phyloP scores from a whole-genome alignment of 202 grass and related monocot genomes.

The Carex arenaria region DNA sequence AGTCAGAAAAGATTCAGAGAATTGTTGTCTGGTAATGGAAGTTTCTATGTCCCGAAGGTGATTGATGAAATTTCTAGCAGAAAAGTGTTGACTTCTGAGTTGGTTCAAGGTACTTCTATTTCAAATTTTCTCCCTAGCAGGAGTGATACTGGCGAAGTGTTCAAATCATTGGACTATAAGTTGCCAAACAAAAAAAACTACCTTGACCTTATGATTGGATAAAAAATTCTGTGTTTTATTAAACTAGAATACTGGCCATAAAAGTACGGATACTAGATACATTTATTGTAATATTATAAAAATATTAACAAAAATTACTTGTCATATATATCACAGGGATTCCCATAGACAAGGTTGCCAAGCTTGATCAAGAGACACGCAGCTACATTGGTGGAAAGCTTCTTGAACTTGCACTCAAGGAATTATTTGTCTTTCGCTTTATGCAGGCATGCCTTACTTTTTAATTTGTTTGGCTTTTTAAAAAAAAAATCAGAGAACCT shows the following conservation, averaged over 20 bases:
- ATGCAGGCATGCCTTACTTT: conserved; percentile 66
- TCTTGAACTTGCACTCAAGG: conserved; percentile 86
- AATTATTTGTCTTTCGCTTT: conserved; percentile 93
- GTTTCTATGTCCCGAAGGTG: conserved; percentile 68
- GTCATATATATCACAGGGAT: conserved; percentile 51
- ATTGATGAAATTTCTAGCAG: conserved; percentile 73
- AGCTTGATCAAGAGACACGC: conserved; percentile 72
- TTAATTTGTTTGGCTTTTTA: conserved; percentile 18
- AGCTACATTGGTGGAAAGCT: conserved; percentile 81
- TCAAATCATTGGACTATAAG: neutral
- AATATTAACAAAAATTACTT: conserved; percentile 4
- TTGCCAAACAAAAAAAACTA: neutral
- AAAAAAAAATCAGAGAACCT: neutral
- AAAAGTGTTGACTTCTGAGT: conserved; percentile 78
- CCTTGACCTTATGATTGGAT: neutral
- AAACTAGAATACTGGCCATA: neutral
- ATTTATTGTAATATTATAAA: neutral
- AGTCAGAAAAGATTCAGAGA: conserved; percentile 86
- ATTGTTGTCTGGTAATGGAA: conserved; percentile 51
- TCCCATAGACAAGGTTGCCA: conserved; percentile 83
- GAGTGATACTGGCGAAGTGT: neutral
- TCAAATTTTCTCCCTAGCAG: neutral
- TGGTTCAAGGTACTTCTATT: conserved; percentile 58
- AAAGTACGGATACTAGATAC: neutral
- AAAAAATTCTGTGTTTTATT: neutral